These are phyloP conservation scores for Candida khao-thaluensis DNA, from an alignment of 805 yeast species.

Conservation along the genomic window DNA sequence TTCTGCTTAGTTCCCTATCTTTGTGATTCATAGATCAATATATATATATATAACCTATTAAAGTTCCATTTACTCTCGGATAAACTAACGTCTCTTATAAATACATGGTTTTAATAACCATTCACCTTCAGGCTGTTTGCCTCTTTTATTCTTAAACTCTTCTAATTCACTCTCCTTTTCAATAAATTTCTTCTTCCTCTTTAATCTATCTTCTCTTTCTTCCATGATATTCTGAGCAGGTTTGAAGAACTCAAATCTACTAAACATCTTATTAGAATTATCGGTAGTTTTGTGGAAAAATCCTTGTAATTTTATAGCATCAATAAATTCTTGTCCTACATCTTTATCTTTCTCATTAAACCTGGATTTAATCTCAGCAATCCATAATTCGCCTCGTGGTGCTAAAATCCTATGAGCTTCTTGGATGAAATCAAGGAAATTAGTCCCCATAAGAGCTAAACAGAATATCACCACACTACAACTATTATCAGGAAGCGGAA, in stretches of 20 bases:
- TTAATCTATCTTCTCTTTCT: conserved; percentile 60
- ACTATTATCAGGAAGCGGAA: conserved; percentile 76
- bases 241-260: conserved; percentile 90
- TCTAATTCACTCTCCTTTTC: conserved; percentile 68
- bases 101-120: conserved; percentile 96
- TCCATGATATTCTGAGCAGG: conserved; percentile 69
- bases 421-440: conserved; percentile 83
- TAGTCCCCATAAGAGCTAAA: conserved; percentile 95
- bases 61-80: too few relatives aligned
- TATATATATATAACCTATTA: too few relatives aligned
- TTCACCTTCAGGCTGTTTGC: conserved; percentile 65
- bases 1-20: too few relatives aligned
- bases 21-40: too few relatives aligned
- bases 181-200: conserved; percentile 63
- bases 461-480: conserved; percentile 91
- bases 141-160: conserved; percentile 54
- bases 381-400: conserved; percentile 95
- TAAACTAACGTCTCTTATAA: conserved; percentile 67
- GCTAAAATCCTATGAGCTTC: conserved; percentile 87
- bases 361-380: conserved; percentile 94
- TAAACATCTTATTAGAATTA: conserved; percentile 86
- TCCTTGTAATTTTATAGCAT: conserved; percentile 73
- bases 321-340: conserved; percentile 74
- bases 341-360: conserved; percentile 58
- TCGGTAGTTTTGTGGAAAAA: conserved; percentile 88